A percentile compares a stretch with the other conserved stretches of the same genome.
Conservation (phyloP, 2,329 filamentous ascomycete genomes). For the Thielaviopsis ethacetica region DNA sequence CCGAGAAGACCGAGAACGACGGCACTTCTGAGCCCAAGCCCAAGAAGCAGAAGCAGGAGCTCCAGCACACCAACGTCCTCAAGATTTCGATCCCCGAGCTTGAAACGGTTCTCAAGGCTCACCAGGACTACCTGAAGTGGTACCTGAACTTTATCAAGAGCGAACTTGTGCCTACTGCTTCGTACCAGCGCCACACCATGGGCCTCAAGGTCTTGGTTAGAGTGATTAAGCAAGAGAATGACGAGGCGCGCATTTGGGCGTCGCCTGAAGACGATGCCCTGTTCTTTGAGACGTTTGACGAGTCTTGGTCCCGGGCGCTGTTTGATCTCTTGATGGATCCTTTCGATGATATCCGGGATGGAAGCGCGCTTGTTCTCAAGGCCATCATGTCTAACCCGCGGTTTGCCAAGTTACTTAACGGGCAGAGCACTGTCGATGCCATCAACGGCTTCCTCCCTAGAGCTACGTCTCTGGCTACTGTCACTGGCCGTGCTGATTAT, state of each 20-base stretch:
- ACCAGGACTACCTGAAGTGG: constrained; percentile 53
- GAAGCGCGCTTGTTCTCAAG: constrained; percentile 32
- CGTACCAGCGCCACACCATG: constrained; percentile 79
- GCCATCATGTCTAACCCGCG: constrained; percentile 28
- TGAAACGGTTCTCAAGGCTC: constrained; percentile 28
- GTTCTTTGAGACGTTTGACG: constrained; percentile 28
- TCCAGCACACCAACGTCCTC: constrained; percentile 25
- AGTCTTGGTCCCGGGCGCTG: constrained; percentile 43
- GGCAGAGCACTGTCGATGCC: constrained; percentile 15
- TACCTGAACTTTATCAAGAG: constrained; percentile 55
- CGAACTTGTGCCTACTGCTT: constrained; percentile 65
- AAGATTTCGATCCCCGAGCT: constrained; percentile 23
- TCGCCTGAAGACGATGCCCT: constrained; percentile 23
- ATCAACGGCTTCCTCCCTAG: constrained; percentile 31
- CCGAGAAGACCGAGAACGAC: constrained; percentile 18
- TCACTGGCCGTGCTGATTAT: constrained; percentile 74
- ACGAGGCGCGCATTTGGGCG: constrained; percentile 27
- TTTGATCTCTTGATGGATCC: constrained; percentile 73
- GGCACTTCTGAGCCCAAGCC: constrained; percentile 5
- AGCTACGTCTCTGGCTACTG: constrained; percentile 42
- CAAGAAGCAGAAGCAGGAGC: constrained; percentile 17
- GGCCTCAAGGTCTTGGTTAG: constrained; percentile 54
- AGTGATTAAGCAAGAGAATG: constrained; percentile 54
- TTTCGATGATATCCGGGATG: constrained; percentile 74
- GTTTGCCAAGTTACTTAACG: constrained; percentile 14